Evolutionary conservation across 108 stramenopile species (phyloP).

Genomic region (Epithemia pelagica): DNA sequence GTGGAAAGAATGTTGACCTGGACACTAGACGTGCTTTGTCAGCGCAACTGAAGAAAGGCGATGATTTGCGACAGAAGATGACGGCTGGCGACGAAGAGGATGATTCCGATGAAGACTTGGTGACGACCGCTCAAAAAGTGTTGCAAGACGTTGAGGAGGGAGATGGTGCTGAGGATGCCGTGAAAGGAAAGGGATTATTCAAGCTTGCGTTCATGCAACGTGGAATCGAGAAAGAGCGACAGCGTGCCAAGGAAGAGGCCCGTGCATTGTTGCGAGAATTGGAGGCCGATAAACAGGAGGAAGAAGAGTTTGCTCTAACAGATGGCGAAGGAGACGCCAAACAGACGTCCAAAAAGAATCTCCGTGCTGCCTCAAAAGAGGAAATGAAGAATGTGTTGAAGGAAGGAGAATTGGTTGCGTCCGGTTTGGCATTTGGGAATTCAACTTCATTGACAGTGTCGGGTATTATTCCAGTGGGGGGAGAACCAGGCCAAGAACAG

Average conservation of each 20-base stretch:
- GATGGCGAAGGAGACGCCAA: constrained; percentile 29
- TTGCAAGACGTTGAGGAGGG: constrained; percentile 38
- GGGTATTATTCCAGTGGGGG: constrained; percentile 4
- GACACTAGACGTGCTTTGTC: constrained; percentile 82
- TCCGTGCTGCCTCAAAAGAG: constrained; percentile 49
- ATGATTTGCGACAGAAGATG: constrained; percentile 83
- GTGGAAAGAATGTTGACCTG: constrained; percentile 77
- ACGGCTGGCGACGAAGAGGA: constrained; percentile 33
- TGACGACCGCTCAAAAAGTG: constrained; percentile 54
- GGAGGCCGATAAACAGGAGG: constrained; percentile 65
- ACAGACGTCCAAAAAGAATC: constrained; percentile 22
- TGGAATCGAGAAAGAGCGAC: constrained; percentile 80
- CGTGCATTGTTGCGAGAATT: constrained; percentile 80
- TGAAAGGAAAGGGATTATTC: constrained; percentile 71
- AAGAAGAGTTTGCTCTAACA: constrained; percentile 33
- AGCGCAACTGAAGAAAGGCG: constrained; percentile 78
- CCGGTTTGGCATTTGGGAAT: constrained; percentile 67
- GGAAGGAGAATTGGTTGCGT: constrained; percentile 74
- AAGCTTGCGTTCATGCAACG: constrained; percentile 92
- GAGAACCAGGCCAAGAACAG: neutral
- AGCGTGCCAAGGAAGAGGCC: constrained; percentile 81
- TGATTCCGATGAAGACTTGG: constrained; percentile 50
- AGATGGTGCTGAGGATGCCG: constrained; percentile 16
- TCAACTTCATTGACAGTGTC: constrained; percentile 44
- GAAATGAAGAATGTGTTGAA: constrained; percentile 59